Evolutionary conservation across 1,139 yeast species (phyloP).

Genomic region (Candida dubliniensis): DNA sequence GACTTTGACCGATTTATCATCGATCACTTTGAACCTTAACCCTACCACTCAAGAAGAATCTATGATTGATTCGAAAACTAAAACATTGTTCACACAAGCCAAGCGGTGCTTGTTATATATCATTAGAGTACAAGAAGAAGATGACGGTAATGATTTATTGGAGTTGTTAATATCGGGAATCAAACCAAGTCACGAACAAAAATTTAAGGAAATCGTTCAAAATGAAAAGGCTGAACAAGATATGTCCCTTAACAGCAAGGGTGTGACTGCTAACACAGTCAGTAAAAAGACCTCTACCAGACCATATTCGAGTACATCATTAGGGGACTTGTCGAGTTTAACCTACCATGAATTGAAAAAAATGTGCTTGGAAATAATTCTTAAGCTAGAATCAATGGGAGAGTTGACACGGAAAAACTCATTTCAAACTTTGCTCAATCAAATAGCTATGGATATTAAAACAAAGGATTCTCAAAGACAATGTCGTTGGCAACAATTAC

Average conservation of each 20-base stretch:
- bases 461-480: slow-evolving; percentile 72
- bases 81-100: slow-evolving; percentile 69
- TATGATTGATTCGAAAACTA: slow-evolving; percentile 44
- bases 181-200: slow-evolving; percentile 62
- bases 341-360: slow-evolving; percentile 78
- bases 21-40: slow-evolving; percentile 42
- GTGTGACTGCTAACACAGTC: slow-evolving; percentile 15
- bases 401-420: slow-evolving; percentile 65
- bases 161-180: slow-evolving; percentile 77
- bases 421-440: slow-evolving; percentile 78
- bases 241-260: too few species aligned
- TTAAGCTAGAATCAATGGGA: slow-evolving; percentile 74
- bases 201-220: slow-evolving; percentile 55
- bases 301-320: slow-evolving; percentile 42
- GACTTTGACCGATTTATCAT: slow-evolving; percentile 43
- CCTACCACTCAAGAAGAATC: slow-evolving; percentile 53
- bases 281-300: slow-evolving; percentile 21
- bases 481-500: slow-evolving; percentile 61
- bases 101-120: slow-evolving; percentile 80
- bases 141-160: slow-evolving; percentile 67
- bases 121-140: slow-evolving; percentile 77
- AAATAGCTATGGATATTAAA: slow-evolving; percentile 81
- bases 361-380: slow-evolving; percentile 69
- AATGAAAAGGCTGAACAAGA: slow-evolving; percentile 40
- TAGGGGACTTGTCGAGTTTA: slow-evolving; percentile 55